Conservation (phyloP, 106 monocot species). For the Triglochin maritima region DNA sequence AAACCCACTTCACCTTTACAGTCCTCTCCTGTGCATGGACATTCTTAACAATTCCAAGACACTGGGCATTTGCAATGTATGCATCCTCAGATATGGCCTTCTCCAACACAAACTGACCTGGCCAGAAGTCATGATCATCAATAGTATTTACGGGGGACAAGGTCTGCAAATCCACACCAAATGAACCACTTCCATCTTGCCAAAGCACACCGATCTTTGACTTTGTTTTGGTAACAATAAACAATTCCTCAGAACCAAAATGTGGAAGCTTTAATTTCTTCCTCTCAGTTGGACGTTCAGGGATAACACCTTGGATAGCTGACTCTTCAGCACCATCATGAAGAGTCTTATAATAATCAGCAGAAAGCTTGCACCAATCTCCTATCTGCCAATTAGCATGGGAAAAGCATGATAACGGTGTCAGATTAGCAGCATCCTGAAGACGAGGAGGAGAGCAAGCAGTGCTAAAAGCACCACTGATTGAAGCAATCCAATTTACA, state of each 20-base stretch:
- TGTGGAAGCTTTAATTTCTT: constrained; percentile 12
- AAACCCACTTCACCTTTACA: constrained; percentile 66
- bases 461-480: constrained; percentile 15
- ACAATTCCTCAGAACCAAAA: constrained; percentile 20
- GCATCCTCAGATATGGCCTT: constrained; percentile 43
- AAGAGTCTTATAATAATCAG: constrained; percentile 15
- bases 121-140: constrained; percentile 93
- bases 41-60: constrained; percentile 52
- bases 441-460: constrained; percentile 22
- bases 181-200: constrained; percentile 60
- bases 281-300: constrained; percentile 13
- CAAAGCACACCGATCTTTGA: constrained; percentile 66
- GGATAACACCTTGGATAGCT: neutral
- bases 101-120: constrained; percentile 67
- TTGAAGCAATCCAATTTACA: constrained; percentile 78
- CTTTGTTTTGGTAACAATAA: constrained; percentile 57
- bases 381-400: constrained; percentile 89
- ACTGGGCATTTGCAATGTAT: constrained; percentile 5
- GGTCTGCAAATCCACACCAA: constrained; percentile 39
- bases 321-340: constrained; percentile 4
- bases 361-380: constrained; percentile 74
- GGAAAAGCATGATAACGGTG: constrained; percentile 52
- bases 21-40: constrained; percentile 65
- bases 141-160: constrained; percentile 57
- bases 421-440: constrained; percentile 54